Evolutionary conservation across 352 stramenopile genomes (phyloP), one percentile per base, ranked within the genome.

Genomic region (Achlya hypogyna): DNA sequence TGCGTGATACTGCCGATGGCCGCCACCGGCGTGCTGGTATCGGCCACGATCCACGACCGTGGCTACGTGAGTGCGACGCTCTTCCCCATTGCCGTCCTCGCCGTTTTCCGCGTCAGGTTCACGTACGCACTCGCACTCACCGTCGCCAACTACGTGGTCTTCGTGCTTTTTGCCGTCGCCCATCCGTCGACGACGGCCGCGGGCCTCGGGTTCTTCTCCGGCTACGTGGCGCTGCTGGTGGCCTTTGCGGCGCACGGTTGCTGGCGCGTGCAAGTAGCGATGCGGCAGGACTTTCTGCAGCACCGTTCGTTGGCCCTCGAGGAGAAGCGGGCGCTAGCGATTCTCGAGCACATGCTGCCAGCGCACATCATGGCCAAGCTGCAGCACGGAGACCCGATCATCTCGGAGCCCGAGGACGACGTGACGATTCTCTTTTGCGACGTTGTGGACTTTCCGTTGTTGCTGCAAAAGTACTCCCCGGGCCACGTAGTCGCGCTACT

Each of bases 341-440:
- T 93, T 51, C 69, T 95, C 0, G 86, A 90, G 56, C 91, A 91
- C 42, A 92, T 93, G 82, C 67, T 93, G 0, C 86, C 84, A 0
- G 79, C 91, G 51, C 86, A 95, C 51, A 78, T 95, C 1, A 85
- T 91, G 0, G 76, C 90, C 54, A 84, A 85, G 4, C 89, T 95
- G 81, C 81, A 95, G 58, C 81, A 86, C 32, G 83, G 84, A 0
- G 86, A 93, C 18, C 81, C 83, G 0, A 62, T 88, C 20, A 92
- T 93, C 63, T 89, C 80, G 32, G 86, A 95, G 62, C 78, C 92
- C 43, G 86, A 95, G 54, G 86, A 89, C 45, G 84, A 93, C 49
- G 84, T 95, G 67, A 93, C 86, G 10, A 88, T 95, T 51, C 53
- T 95, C 2, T 95, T 95, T 51, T 94, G 83, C 51, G 82, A 95